Evolutionary conservation across 192 early-diverging fungal genomes (phyloP).

Genomic region (Backusella parvicylindrica): DNA sequence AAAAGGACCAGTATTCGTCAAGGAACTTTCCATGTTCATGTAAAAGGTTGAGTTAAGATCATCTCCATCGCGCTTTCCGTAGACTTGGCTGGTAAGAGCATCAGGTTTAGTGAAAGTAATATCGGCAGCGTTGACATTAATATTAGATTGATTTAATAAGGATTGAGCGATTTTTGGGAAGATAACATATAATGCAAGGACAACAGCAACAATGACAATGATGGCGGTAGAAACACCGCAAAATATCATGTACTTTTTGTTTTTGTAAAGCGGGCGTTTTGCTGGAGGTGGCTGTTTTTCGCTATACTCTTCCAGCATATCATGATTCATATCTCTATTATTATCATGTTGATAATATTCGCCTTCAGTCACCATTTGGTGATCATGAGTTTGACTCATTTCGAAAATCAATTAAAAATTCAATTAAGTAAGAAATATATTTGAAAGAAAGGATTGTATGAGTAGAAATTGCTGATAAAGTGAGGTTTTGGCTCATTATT

Average conservation of each 20-base stretch:
- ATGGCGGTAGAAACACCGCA: slow-evolving; percentile 45
- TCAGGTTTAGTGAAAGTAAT: slow-evolving; percentile 38
- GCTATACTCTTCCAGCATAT: slow-evolving; percentile 37
- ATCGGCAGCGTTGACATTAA: slow-evolving; percentile 34
- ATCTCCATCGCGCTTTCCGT: slow-evolving; percentile 2
- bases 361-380: neutral
- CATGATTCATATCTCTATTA: neutral
- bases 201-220: slow-evolving; percentile 40
- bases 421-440: neutral
- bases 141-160: slow-evolving; percentile 40
- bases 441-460: neutral
- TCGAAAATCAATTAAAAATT: neutral
- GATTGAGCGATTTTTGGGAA: slow-evolving; percentile 50
- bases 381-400: slow-evolving; percentile 11
- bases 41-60: slow-evolving; percentile 32
- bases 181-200: slow-evolving; percentile 47
- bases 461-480: neutral
- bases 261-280: slow-evolving; percentile 41
- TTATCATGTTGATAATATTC: slow-evolving; percentile 6
- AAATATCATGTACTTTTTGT: slow-evolving; percentile 51
- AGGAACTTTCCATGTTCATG: slow-evolving; percentile 35
- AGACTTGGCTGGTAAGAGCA: neutral
- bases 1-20: slow-evolving; percentile 52
- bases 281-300: slow-evolving; percentile 35
- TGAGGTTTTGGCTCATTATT: neutral